Evolutionary conservation across 768 basidiomycete species (phyloP).

Genomic region (Clavulina sp.): DNA sequence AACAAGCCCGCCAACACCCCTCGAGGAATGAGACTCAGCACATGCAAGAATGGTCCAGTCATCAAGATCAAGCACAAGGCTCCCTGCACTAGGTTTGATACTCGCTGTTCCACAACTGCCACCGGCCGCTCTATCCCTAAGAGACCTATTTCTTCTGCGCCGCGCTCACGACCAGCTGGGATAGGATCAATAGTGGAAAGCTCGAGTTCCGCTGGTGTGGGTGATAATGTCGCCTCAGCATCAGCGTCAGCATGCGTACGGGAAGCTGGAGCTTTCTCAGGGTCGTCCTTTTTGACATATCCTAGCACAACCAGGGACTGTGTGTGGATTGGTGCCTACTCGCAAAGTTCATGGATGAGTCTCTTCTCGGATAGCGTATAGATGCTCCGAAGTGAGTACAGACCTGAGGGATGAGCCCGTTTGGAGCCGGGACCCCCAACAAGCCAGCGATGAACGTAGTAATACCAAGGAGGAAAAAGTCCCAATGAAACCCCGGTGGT

Average conservation of each 20-base stretch:
- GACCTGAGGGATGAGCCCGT: constrained; percentile 31
- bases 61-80: constrained; percentile 61
- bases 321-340: constrained; percentile 66
- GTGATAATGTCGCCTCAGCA: too few species aligned
- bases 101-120: constrained; percentile 79
- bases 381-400: too few species aligned
- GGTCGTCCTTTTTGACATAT: constrained; percentile 20
- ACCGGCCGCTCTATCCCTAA: constrained; percentile 53
- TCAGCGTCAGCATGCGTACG: constrained; percentile 11
- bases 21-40: constrained; percentile 63
- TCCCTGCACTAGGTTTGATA: constrained; percentile 80
- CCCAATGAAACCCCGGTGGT: constrained; percentile 69
- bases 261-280: constrained; percentile 19
- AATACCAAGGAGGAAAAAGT: constrained; percentile 81
- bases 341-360: too few species aligned
- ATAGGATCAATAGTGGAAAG: too few species aligned
- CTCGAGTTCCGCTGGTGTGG: neutral
- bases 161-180: neutral
- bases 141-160: too few species aligned
- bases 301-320: constrained; percentile 60
- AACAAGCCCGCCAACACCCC: constrained; percentile 73
- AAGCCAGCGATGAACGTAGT: constrained; percentile 79
- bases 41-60: constrained; percentile 63
- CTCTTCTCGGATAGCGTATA: too few species aligned
- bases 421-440: constrained; percentile 75